phyloP scores from a whole-genome alignment of 2,329 filamentous ascomycete genomes.

The Nemania abortiva region DNA sequence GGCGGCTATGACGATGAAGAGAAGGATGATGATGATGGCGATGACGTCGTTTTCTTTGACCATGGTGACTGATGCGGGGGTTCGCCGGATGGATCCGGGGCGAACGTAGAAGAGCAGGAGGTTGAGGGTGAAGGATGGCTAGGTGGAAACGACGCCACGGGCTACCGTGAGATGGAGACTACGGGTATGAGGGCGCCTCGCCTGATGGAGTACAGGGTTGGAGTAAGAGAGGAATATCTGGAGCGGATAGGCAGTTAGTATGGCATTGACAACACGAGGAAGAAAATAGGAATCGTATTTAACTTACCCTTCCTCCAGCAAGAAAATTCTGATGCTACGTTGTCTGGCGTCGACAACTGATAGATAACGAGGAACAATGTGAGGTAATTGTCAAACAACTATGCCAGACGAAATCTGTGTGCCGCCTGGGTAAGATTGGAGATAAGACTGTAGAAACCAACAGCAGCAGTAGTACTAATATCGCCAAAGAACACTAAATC shows the following conservation, averaged over 20 bases:
- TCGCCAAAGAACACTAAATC: background rate
- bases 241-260: background rate
- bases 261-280: background rate
- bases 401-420: background rate
- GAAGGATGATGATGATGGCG: slow-evolving; percentile 75
- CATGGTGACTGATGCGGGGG: slow-evolving; percentile 55
- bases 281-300: background rate
- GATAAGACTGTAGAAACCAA: background rate
- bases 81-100: background rate
- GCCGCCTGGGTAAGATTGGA: background rate
- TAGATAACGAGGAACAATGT: background rate
- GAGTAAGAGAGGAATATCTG: background rate
- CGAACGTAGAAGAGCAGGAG: background rate
- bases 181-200: background rate
- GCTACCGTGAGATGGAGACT: background rate
- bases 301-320: slow-evolving; percentile 1
- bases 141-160: background rate
- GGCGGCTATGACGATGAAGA: slow-evolving; percentile 71
- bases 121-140: background rate
- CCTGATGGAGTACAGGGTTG: background rate
- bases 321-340: background rate
- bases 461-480: background rate
- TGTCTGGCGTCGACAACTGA: background rate
- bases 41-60: slow-evolving; percentile 75
- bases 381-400: background rate